These are phyloP conservation scores for Gypsophila paniculata DNA, from an alignment of 179 eudicot genomes.

Conservation along the genomic window DNA sequence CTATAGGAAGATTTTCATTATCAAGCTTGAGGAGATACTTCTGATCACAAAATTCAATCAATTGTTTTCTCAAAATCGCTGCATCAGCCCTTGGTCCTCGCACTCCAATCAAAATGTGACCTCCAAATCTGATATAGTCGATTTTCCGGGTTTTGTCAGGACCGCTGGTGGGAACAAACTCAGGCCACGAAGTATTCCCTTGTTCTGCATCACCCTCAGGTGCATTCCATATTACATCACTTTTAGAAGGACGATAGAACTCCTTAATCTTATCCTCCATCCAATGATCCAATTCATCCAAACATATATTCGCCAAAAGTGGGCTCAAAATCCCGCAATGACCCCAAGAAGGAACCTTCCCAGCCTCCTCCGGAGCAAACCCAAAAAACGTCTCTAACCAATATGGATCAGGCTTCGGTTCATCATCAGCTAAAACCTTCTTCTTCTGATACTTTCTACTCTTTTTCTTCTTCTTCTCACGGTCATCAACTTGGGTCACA, in stretches of 20 bases:
- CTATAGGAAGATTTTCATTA: conserved; percentile 87
- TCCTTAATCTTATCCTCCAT: conserved; percentile 85
- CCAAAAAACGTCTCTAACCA: conserved; percentile 88
- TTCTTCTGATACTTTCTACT: conserved; percentile 92
- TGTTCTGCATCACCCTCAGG: conserved; percentile 87
- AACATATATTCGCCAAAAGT: conserved; percentile 63
- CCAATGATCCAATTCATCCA: conserved; percentile 87
- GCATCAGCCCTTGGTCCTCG: conserved; percentile 97
- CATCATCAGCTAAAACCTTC: conserved; percentile 84
- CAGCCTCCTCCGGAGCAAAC: conserved; percentile 94
- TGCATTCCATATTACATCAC: conserved; percentile 83
- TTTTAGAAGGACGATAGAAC: conserved; percentile 71
- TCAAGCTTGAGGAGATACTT: conserved; percentile 80
- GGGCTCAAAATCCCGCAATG: conserved; percentile 93
- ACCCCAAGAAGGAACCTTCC: conserved; percentile 81
- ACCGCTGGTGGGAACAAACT: conserved; percentile 95
- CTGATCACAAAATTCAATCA: conserved; percentile 87
- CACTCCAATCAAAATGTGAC: conserved; percentile 80
- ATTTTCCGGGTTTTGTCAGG: conserved; percentile 89
- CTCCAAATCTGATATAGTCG: conserved; percentile 82
- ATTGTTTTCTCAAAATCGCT: conserved; percentile 71
- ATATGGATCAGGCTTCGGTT: conserved; percentile 92
- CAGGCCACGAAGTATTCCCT: conserved; percentile 99
- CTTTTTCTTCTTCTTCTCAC: conserved; percentile 54
- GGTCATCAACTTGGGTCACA: conserved; percentile 45